phyloP scores from a whole-genome alignment of 2,329 filamentous ascomycete species.

The Chalara sp. region DNA sequence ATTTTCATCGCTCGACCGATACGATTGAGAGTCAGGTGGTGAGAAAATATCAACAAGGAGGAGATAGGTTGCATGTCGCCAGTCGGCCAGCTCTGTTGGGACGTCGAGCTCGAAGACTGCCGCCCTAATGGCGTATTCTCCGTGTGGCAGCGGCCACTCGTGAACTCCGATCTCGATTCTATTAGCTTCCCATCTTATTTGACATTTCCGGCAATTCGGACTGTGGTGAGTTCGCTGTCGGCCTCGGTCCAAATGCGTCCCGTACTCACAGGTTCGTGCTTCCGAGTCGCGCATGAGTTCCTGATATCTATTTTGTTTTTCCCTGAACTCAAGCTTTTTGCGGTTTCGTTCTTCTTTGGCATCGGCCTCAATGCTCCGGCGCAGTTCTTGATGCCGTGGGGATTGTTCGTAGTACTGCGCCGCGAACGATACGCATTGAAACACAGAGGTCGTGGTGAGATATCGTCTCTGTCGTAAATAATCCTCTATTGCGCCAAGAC shows the following conservation, averaged over 20 bases:
- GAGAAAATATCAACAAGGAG: slow-evolving; percentile 33
- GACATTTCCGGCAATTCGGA: slow-evolving; percentile 32
- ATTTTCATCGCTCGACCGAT: neutral
- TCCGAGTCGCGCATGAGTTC: no score
- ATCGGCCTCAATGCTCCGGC: no score
- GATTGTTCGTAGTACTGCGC: no score
- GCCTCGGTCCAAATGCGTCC: neutral
- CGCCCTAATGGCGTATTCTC: slow-evolving; percentile 31
- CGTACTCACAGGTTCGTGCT: slow-evolving; percentile 1
- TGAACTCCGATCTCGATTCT: slow-evolving; percentile 38
- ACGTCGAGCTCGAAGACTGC: slow-evolving; percentile 45
- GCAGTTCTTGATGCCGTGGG: no score
- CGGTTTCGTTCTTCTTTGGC: no score
- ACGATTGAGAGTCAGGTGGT: neutral
- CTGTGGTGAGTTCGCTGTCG: neutral
- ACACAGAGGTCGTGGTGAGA: no score
- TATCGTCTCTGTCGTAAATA: no score
- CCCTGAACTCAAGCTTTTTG: no score
- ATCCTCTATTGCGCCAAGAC: no score
- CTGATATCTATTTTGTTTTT: no score
- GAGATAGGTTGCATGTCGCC: slow-evolving; percentile 42
- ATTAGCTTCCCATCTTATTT: slow-evolving; percentile 24
- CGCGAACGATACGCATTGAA: no score
- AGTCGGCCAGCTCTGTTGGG: slow-evolving; percentile 35
- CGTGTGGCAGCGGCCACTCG: slow-evolving; percentile 48